A percentile compares a stretch with the other conserved stretches of the same genome.
phyloP scores from a whole-genome alignment of 495 filamentous ascomycete species.

The Thermochaetoides thermophila region DNA sequence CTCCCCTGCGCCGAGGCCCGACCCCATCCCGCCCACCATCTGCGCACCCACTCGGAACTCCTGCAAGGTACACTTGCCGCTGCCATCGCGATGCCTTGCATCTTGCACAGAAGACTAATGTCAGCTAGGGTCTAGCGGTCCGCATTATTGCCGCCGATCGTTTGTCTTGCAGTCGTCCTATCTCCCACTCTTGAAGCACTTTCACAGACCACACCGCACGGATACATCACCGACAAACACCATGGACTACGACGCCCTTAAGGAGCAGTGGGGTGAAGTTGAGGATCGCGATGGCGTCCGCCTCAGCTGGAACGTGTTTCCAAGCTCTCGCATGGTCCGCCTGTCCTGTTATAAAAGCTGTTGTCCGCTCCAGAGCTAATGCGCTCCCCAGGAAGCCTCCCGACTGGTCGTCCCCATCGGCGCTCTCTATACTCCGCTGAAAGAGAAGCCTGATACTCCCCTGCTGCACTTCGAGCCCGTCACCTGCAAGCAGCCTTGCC shows the following conservation, averaged over 20 bases:
- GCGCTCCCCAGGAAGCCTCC: conserved; percentile 64
- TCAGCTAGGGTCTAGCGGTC: too few species aligned
- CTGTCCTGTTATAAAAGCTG: not conserved
- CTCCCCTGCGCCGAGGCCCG: too few species aligned
- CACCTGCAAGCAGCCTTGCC: conserved; percentile 90
- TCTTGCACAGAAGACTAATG: too few species aligned
- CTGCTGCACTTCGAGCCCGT: conserved; percentile 93
- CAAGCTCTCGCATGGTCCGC: conserved; percentile 84
- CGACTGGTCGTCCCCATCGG: conserved; percentile 94
- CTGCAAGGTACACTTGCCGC: too few species aligned
- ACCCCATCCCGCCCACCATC: too few species aligned
- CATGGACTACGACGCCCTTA: conserved; percentile 51
- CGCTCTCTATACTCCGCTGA: conserved; percentile 89
- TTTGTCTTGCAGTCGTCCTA: too few species aligned
- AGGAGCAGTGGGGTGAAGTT: conserved; percentile 94
- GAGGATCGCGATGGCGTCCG: conserved; percentile 95
- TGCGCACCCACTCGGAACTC: too few species aligned
- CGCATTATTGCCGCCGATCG: too few species aligned
- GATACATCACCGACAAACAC: too few species aligned
- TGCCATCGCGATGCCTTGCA: too few species aligned
- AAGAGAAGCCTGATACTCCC: conserved; percentile 83
- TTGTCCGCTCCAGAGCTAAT: conserved; percentile 8
- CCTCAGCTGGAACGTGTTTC: conserved; percentile 98
- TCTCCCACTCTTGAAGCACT: too few species aligned
- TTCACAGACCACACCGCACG: too few species aligned